These are phyloP conservation scores for Parastagonospora avenae DNA, from an alignment of 2,329 filamentous ascomycete genomes.

Conservation along the genomic window DNA sequence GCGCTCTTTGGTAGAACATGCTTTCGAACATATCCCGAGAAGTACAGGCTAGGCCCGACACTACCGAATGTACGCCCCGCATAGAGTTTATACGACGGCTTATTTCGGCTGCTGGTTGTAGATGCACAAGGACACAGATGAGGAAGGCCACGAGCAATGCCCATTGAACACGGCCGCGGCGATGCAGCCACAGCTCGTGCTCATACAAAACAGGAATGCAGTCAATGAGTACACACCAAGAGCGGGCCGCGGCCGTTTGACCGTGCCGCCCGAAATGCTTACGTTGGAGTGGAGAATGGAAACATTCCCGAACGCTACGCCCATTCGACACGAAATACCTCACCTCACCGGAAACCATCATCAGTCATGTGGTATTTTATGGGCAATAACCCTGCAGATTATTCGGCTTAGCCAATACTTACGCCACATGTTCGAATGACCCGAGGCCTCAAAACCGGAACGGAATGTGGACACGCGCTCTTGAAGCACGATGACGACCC, in stretches of 20 bases:
- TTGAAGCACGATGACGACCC: too few relatives aligned
- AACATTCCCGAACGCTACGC: not conserved
- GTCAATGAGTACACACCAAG: constrained; percentile 11
- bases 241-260: constrained; percentile 25
- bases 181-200: constrained; percentile 2
- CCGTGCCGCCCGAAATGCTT: constrained; percentile 14
- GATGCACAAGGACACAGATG: constrained; percentile 13
- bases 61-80: constrained; percentile 1
- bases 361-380: not conserved
- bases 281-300: constrained; percentile 5
- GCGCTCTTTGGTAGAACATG: not conserved
- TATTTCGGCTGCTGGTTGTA: not conserved
- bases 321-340: not conserved
- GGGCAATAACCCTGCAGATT: too few relatives aligned
- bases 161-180: not conserved
- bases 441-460: too few relatives aligned
- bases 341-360: not conserved
- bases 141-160: constrained; percentile 3
- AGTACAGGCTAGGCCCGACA: too few relatives aligned
- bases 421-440: too few relatives aligned
- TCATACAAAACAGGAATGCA: not conserved
- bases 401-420: too few relatives aligned
- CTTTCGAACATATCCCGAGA: not conserved
- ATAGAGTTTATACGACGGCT: not conserved
- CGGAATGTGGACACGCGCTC: too few relatives aligned